phyloP scores from a whole-genome alignment of 768 basidiomycete species.

The Podaxis sp. region DNA sequence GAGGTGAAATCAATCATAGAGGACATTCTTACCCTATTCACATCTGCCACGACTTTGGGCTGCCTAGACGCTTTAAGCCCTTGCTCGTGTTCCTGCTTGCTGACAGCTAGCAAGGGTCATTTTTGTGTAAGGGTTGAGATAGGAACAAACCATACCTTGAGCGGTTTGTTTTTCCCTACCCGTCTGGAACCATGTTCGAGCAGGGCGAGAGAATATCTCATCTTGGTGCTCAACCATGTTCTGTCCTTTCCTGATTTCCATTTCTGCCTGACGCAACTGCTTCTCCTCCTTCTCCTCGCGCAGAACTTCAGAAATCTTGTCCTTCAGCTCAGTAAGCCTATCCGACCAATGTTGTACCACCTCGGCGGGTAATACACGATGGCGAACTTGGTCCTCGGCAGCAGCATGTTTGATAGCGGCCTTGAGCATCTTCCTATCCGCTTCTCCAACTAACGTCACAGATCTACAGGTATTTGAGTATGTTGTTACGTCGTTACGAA shows the following conservation, averaged over 20 bases:
- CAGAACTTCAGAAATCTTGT: conserved; percentile 77
- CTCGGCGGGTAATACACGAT: conserved; percentile 83
- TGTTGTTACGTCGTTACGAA: background rate
- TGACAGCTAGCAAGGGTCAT: conserved; percentile 49
- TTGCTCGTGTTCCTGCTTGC: conserved; percentile 71
- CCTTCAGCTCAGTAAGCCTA: conserved; percentile 68
- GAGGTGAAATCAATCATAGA: conserved; percentile 9
- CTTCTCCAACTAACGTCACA: conserved; percentile 93
- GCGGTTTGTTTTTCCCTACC: conserved; percentile 79
- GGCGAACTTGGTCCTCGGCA: conserved; percentile 78
- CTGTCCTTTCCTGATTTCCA: conserved; percentile 93
- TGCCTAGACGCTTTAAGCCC: conserved; percentile 37
- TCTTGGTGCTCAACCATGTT: conserved; percentile 92
- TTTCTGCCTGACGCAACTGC: conserved; percentile 85
- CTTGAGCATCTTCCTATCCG: conserved; percentile 95
- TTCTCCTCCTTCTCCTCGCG: conserved; percentile 96
- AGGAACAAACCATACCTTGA: conserved; percentile 51
- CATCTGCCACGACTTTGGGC: conserved; percentile 31
- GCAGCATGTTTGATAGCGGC: conserved; percentile 88
- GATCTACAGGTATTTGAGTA: conserved; percentile 51
- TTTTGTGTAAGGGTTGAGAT: background rate
- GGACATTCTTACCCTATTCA: conserved; percentile 41
- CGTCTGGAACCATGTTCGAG: conserved; percentile 98
- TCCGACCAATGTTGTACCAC: conserved; percentile 68
- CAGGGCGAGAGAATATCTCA: conserved; percentile 92